phyloP scores from a whole-genome alignment of 176 grass and related monocot genomes.

The Hsuehochloa calcarea region DNA sequence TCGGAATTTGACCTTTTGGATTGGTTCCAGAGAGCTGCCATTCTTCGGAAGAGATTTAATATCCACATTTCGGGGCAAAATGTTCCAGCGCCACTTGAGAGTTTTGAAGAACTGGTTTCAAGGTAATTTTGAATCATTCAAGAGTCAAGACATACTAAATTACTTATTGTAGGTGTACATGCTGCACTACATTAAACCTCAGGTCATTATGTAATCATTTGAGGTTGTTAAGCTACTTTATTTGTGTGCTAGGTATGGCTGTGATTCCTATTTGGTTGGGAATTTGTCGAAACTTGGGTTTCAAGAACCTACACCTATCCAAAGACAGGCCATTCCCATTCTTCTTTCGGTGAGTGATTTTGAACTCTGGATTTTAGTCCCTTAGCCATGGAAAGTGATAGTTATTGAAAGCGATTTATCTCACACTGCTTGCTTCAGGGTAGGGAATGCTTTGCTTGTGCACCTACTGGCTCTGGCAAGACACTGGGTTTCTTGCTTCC shows the following conservation, averaged over 20 bases:
- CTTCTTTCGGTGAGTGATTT: conserved; percentile 73
- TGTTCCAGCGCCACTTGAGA: conserved; percentile 71
- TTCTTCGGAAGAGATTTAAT: conserved; percentile 71
- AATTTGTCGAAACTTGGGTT: conserved; percentile 76
- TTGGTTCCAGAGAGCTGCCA: conserved; percentile 52
- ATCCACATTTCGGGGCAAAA: conserved; percentile 90
- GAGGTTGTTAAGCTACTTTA: conserved; percentile 4
- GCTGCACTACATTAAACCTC: background rate
- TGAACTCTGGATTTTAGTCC: background rate
- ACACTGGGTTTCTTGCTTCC: conserved; percentile 86
- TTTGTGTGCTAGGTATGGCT: conserved; percentile 60
- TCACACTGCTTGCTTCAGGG: conserved; percentile 49
- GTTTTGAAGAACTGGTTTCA: conserved; percentile 70
- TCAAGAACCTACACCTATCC: conserved; percentile 85
- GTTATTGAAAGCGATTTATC: background rate
- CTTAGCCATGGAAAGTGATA: background rate
- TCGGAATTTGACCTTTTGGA: background rate
- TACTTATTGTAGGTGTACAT: background rate
- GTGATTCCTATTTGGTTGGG: conserved; percentile 62
- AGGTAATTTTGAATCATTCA: conserved; percentile 44
- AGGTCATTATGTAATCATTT: conserved; percentile 1
- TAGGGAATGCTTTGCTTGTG: conserved; percentile 95
- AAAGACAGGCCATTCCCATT: conserved; percentile 90
- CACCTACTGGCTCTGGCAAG: conserved; percentile 97
- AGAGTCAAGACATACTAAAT: background rate